Percentiles rank a stretch among this genome's conserved stretches.
Conservation (phyloP, 306 rosid genomes). For the Sphenostylis stenocarpa region DNA sequence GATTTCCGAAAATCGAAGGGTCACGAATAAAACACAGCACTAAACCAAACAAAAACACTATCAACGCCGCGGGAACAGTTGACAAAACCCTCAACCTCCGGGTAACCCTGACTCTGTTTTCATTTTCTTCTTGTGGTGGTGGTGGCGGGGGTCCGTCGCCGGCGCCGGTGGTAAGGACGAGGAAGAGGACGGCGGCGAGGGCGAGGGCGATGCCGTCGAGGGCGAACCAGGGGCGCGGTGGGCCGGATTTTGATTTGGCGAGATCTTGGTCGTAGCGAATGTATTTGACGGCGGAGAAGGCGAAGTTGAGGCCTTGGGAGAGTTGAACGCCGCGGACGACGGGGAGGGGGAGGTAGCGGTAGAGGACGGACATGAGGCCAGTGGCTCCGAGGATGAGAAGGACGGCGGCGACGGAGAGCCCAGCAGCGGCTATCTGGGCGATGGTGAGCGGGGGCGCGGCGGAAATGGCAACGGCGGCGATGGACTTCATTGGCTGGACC, state of each 20-base stretch:
- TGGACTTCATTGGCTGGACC: slow-evolving; percentile 93
- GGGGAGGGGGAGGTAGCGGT: slow-evolving; percentile 75
- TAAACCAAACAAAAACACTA: slow-evolving; percentile 61
- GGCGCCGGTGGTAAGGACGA: slow-evolving; percentile 67
- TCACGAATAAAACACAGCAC: slow-evolving; percentile 59
- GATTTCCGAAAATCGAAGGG: slow-evolving; percentile 47
- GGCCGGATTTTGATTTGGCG: slow-evolving; percentile 46
- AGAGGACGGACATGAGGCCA: slow-evolving; percentile 80
- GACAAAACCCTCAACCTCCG: slow-evolving; percentile 46
- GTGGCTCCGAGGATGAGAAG: slow-evolving; percentile 65
- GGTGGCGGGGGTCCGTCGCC: slow-evolving; percentile 37
- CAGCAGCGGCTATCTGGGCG: slow-evolving; percentile 78
- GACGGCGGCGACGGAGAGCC: slow-evolving; percentile 72
- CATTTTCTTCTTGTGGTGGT: neutral
- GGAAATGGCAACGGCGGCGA: slow-evolving; percentile 83
- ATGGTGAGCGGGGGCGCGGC: slow-evolving; percentile 65
- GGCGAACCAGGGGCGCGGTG: slow-evolving; percentile 62
- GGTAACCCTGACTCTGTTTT: neutral
- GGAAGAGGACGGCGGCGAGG: slow-evolving; percentile 49
- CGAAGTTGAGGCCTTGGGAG: slow-evolving; percentile 79
- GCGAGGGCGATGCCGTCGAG: slow-evolving; percentile 63
- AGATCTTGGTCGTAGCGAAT: slow-evolving; percentile 65
- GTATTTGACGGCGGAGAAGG: slow-evolving; percentile 77
- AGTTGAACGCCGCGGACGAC: slow-evolving; percentile 90
- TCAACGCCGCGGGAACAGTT: slow-evolving; percentile 56